Evolutionary conservation across 192 early-diverging fungal genomes (phyloP).

Genomic region (Entomortierella chlamydospora): DNA sequence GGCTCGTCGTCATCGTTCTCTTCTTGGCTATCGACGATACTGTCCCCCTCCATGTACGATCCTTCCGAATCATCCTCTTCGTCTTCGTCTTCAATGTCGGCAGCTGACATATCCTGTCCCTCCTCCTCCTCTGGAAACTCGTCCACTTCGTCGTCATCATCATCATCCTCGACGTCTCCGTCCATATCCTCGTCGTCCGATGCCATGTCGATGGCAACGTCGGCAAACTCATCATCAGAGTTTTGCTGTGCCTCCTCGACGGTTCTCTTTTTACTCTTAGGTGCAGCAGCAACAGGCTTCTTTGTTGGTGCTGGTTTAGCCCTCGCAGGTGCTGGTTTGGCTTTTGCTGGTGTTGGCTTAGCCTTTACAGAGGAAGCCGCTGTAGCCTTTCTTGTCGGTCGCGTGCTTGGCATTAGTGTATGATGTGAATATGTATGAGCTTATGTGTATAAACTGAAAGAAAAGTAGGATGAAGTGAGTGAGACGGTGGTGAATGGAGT

Average conservation of each 20-base stretch:
- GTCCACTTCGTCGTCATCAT: constrained; percentile 25
- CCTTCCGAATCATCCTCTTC: constrained; percentile 56
- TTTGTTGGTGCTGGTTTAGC: constrained; percentile 21
- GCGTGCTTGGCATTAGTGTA: constrained; percentile 31
- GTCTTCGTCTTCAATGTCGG: constrained; percentile 63
- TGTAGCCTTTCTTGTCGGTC: constrained; percentile 33
- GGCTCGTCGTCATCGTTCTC: constrained; percentile 61
- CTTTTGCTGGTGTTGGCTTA: no score
- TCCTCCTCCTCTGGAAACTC: constrained; percentile 34
- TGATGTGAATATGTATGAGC: neutral
- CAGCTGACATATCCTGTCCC: constrained; percentile 64
- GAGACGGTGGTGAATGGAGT: neutral
- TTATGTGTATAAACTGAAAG: neutral
- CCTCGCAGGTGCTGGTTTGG: no score
- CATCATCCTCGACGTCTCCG: constrained; percentile 27
- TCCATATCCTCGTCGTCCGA: constrained; percentile 64
- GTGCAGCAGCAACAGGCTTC: constrained; percentile 14
- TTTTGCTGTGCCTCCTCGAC: constrained; percentile 35
- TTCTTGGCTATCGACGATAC: constrained; percentile 60
- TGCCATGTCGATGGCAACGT: constrained; percentile 62
- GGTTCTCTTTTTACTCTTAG: constrained; percentile 47
- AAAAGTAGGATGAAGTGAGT: neutral
- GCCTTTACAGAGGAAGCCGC: neutral
- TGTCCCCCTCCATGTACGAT: constrained; percentile 58
- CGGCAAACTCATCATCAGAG: constrained; percentile 62